Percentiles rank a stretch among this genome's conserved stretches.
Conservation (phyloP, 2,329 filamentous ascomycete species). For the Botrytis deweyae region DNA sequence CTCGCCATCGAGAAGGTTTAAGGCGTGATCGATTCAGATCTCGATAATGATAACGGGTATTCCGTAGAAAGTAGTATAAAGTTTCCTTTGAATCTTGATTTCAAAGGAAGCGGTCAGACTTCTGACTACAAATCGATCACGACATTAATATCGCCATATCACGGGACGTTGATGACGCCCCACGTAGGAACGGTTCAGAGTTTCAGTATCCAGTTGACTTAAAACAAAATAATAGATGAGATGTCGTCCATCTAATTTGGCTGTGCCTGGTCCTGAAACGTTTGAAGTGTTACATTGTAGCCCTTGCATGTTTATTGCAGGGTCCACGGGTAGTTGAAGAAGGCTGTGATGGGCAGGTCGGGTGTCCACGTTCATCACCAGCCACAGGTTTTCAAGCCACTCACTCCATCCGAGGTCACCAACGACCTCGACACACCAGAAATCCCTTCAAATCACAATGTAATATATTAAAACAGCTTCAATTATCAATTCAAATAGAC, state of each 20-base stretch:
- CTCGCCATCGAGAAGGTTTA: constrained; percentile 13
- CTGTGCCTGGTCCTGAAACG: background rate
- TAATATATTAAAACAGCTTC: background rate
- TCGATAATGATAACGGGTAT: background rate
- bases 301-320: background rate
- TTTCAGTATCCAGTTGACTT: too few relatives aligned
- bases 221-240: too few relatives aligned
- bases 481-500: background rate
- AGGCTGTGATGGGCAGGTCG: background rate
- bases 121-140: constrained; percentile 5
- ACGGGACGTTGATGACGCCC: background rate
- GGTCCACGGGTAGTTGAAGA: background rate
- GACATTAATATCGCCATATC: constrained; percentile 20
- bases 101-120: background rate
- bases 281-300: background rate
- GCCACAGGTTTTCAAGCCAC: background rate
- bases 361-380: background rate
- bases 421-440: background rate
- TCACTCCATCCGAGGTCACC: background rate
- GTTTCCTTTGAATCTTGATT: background rate
- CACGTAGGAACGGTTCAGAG: background rate
- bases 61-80: constrained; percentile 1
- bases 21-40: constrained; percentile 2
- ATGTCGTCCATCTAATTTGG: background rate
- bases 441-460: background rate